Conservation (phyloP, 1,284 basidiomycete species). For the Paramarasmius palmivorus region DNA sequence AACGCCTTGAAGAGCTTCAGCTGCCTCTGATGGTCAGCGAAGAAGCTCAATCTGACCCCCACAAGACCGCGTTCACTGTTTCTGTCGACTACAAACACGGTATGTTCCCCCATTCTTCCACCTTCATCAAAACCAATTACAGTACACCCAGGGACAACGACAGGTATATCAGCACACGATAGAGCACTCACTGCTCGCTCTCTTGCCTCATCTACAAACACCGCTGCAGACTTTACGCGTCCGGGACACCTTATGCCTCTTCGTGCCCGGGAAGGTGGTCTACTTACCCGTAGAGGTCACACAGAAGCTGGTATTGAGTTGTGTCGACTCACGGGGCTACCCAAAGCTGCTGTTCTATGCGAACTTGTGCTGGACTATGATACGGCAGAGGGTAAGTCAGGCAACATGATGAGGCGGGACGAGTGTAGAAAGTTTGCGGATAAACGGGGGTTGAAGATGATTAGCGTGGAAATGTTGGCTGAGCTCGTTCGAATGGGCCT, state of each 20-base stretch:
- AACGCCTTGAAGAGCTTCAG: conserved; percentile 78
- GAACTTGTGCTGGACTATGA: conserved; percentile 86
- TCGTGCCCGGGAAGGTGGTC: conserved; percentile 84
- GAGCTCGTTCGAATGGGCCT: background rate
- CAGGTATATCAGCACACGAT: conserved; percentile 97
- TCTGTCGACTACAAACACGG: conserved; percentile 93
- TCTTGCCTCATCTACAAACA: conserved; percentile 64
- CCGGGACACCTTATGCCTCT: conserved; percentile 97
- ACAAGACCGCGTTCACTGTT: conserved; percentile 96
- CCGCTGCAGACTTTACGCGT: conserved; percentile 78
- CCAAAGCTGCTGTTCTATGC: conserved; percentile 86
- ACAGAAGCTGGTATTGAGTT: conserved; percentile 93
- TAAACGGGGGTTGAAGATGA: conserved; percentile 89
- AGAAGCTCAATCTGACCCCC: conserved; percentile 80
- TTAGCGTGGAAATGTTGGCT: conserved; percentile 86
- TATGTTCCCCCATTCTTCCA: conserved; percentile 30
- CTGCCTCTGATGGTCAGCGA: conserved; percentile 93
- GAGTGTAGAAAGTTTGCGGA: conserved; percentile 94
- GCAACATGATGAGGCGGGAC: conserved; percentile 95
- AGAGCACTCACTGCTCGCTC: conserved; percentile 85
- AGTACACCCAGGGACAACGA: conserved; percentile 72
- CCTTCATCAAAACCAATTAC: background rate
- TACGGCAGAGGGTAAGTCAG: conserved; percentile 81
- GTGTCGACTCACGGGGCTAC: conserved; percentile 77
- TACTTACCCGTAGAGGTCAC: conserved; percentile 85